phyloP scores from a whole-genome alignment of 257 asterid species.

The Misopates orontium region DNA sequence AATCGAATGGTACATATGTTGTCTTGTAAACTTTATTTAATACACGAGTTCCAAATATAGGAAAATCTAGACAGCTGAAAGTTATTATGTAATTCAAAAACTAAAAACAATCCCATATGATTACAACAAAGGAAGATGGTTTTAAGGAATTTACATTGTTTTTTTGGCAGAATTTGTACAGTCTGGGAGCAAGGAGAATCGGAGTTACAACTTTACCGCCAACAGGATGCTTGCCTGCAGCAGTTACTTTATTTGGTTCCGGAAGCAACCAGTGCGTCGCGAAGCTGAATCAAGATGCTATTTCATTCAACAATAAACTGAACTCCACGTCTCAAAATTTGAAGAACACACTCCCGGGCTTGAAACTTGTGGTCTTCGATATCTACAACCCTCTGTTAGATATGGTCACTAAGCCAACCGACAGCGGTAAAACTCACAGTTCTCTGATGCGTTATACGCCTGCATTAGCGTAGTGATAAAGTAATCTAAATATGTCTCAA shows the following conservation, averaged over 20 bases:
- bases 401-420: slow-evolving; percentile 58
- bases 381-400: slow-evolving; percentile 77
- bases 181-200: slow-evolving; percentile 82
- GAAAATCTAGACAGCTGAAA: too few relatives aligned
- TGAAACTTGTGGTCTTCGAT: slow-evolving; percentile 74
- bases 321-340: slow-evolving; percentile 66
- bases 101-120: too few relatives aligned
- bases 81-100: too few relatives aligned
- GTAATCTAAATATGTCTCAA: too few relatives aligned
- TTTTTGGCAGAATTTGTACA: slow-evolving; percentile 55
- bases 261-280: slow-evolving; percentile 72
- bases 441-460: neutral
- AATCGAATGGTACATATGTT: too few relatives aligned
- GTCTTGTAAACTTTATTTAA: too few relatives aligned
- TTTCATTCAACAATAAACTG: slow-evolving; percentile 69
- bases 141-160: too few relatives aligned
- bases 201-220: slow-evolving; percentile 97
- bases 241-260: slow-evolving; percentile 81
- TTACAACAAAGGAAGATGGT: too few relatives aligned
- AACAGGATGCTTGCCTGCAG: slow-evolving; percentile 81
- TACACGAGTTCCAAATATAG: too few relatives aligned
- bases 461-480: neutral
- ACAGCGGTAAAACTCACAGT: slow-evolving; percentile 41
- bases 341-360: slow-evolving; percentile 61
- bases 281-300: slow-evolving; percentile 67